A percentile compares a stretch with the other conserved stretches of the same genome.
Conservation (phyloP, 441 rosid species). For the Pelargonium citronellum region DNA sequence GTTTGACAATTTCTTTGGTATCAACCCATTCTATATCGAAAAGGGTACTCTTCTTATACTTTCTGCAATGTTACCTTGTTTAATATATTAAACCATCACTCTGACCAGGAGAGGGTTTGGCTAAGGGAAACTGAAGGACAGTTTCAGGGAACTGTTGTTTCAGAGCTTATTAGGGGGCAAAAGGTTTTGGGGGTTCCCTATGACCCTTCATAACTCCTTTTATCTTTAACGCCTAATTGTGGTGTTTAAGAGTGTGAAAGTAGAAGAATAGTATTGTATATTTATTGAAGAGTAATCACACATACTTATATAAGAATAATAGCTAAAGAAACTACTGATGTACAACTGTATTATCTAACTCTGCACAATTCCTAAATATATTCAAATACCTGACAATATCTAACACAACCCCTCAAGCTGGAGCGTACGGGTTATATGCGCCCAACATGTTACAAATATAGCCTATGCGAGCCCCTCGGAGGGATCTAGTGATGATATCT, state of each 20-base stretch:
- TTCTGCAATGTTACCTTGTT: slow-evolving; percentile 11
- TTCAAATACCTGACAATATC: too few species aligned
- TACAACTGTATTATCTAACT: too few species aligned
- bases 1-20: slow-evolving; percentile 51
- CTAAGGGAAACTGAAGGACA: neutral
- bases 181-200: neutral
- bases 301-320: too few species aligned
- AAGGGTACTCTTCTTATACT: slow-evolving; percentile 43
- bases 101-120: neutral
- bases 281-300: too few species aligned
- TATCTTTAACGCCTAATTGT: neutral
- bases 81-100: neutral
- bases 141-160: neutral
- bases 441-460: neutral
- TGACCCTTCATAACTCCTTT: neutral
- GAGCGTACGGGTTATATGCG: neutral
- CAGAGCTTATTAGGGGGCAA: neutral
- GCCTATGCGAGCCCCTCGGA: neutral
- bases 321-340: too few species aligned
- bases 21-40: slow-evolving; percentile 70
- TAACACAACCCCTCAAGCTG: neutral
- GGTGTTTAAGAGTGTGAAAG: neutral
- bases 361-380: too few species aligned
- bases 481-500: neutral
- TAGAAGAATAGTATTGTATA: too few species aligned